phyloP scores from a whole-genome alignment of 1,139 yeast genomes.

The Pichia inconspicua region DNA sequence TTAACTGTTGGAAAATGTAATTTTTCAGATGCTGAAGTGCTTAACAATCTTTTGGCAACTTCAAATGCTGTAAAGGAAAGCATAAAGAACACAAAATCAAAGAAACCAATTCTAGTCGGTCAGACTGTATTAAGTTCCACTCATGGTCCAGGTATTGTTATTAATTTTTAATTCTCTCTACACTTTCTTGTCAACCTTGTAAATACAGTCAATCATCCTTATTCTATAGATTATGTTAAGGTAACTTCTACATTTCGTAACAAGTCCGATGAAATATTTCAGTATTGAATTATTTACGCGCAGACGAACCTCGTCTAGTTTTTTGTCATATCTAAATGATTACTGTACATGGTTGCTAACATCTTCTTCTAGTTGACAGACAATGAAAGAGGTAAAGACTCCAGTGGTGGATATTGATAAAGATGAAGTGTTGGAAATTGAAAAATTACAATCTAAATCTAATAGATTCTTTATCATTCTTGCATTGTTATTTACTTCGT shows the following conservation, averaged over 20 bases:
- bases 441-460: conserved; percentile 1
- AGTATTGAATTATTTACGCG: too few relatives aligned
- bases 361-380: too few relatives aligned
- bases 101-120: conserved; percentile 65
- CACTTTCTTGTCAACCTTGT: conserved; percentile 1
- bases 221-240: not conserved
- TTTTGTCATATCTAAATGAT: too few relatives aligned
- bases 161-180: conserved; percentile 38
- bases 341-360: too few relatives aligned
- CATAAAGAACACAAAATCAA: conserved; percentile 47
- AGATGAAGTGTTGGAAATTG: not conserved
- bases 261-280: not conserved
- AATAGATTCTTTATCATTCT: conserved; percentile 17
- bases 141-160: conserved; percentile 73
- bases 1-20: conserved; percentile 73
- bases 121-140: conserved; percentile 65
- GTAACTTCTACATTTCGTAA: not conserved
- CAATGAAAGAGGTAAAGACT: not conserved
- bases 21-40: conserved; percentile 69
- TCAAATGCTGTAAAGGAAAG: conserved; percentile 57
- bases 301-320: too few relatives aligned
- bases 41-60: conserved; percentile 65
- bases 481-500: conserved; percentile 30
- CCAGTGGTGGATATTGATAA: not conserved
- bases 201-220: conserved; percentile 2